Percentiles rank a stretch among this genome's conserved stretches.
phyloP scores from a whole-genome alignment of 2,329 filamentous ascomycete species.

The Alternaria sp. region DNA sequence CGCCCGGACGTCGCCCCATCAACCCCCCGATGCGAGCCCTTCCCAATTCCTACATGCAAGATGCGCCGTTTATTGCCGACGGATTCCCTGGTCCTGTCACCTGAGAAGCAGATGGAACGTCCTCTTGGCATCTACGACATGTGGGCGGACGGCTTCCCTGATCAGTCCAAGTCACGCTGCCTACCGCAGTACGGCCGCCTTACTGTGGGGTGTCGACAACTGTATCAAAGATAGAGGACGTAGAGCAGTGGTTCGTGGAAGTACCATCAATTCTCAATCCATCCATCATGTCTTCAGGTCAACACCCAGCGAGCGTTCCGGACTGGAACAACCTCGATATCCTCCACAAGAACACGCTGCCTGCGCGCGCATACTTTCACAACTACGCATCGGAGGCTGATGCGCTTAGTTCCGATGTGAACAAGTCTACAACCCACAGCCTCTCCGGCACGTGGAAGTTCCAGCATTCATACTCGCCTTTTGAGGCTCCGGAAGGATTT shows the following conservation, averaged over 20 bases:
- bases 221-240: slow-evolving; percentile 5
- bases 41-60: slow-evolving; percentile 1
- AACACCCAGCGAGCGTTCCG: slow-evolving; percentile 45
- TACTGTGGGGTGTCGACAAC: slow-evolving; percentile 2
- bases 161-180: slow-evolving; percentile 16
- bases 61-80: slow-evolving; percentile 9
- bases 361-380: slow-evolving; percentile 64
- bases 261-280: slow-evolving; percentile 3
- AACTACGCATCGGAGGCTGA: slow-evolving; percentile 58
- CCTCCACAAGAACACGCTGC: slow-evolving; percentile 65
- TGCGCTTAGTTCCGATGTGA: slow-evolving; percentile 53
- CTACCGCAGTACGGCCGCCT: not conserved
- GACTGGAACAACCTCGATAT: slow-evolving; percentile 69
- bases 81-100: slow-evolving; percentile 5
- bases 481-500: slow-evolving; percentile 46
- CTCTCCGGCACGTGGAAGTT: slow-evolving; percentile 50
- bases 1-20: slow-evolving; percentile 10
- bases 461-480: slow-evolving; percentile 44
- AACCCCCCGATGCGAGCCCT: slow-evolving; percentile 20
- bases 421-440: slow-evolving; percentile 41
- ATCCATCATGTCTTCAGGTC: slow-evolving; percentile 28
- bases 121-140: slow-evolving; percentile 15
- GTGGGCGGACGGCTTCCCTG: slow-evolving; percentile 29
- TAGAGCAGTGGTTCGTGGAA: not conserved
- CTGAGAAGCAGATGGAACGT: slow-evolving; percentile 10